Evolutionary conservation across 805 yeast genomes (phyloP), one percentile per base, ranked within the genome.

Genomic region (Torulaspora gathmanii): DNA sequence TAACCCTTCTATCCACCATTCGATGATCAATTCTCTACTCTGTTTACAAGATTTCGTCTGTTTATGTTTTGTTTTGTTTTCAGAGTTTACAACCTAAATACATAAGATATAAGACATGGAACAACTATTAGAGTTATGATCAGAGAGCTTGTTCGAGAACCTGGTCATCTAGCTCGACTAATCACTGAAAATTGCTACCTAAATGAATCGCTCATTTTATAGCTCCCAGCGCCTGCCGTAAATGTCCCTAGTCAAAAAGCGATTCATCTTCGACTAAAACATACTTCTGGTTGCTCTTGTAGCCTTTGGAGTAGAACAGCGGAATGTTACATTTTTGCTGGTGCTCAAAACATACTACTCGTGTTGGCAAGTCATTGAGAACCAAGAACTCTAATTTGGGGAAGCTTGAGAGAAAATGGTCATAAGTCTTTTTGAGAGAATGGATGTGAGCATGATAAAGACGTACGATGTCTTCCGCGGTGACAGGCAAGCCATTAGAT

Each of bases 361-460:
- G 48, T 2, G 70, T 63, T 1, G 71, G 64, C 12, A 67, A 43
- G 34, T 65, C 71, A 40, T 68, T 68, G 10, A 69, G 40, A 1
- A 61, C 61, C 38, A 70, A 43, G 33, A 60, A 68, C 42, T 61
- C 47, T 28, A 70, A 47, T 2, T 54, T 50, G 3, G 61, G 57
- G 45, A 67, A 67, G 5, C 51, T 39, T 12, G 49, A 48, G 5
- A 63, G 40, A 45, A 69, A 63, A 30, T 58, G 67, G 34, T 60
- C 62, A 22, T 64, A 53, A 9, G 69, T 61, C 5, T 59, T 51
- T 33, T 56, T 64, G 52, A 67, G 37, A 6, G 67, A 61, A 48
- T 70, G 73, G 3, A 69, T 40, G 11, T 62, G 56, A 19, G 64
- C 57, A 42, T 65, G 67, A 33, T 61, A 68, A 12, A 70, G 36